Base-by-base conservation (phyloP, 2,329 filamentous ascomycete species). In the Apiospora hydei region DNA sequence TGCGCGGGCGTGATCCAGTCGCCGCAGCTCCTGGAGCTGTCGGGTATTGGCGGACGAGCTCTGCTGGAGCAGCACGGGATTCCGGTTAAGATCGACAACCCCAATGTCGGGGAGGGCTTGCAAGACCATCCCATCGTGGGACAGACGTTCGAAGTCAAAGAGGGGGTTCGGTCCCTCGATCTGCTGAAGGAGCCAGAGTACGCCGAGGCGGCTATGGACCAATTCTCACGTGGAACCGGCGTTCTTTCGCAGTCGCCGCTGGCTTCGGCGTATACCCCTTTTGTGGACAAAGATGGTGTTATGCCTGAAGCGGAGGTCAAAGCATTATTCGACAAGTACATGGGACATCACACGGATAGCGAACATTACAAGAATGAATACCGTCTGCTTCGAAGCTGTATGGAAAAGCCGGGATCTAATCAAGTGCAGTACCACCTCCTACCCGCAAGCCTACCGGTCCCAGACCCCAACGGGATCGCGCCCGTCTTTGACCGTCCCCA, bases 401-500 rank as follows among this genome's bases (percentile, higher is more conserved):
- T 83, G 1, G 72, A 82, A 47, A 75, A 79, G 64, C 76, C 82
- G 77, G 1, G 76, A 7, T 34, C 38, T 8, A 68, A 68, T n/a
- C 67, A 68, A 24, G 46, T 68, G 10, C 67, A 68, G 7, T 68
- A 49, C 24, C 43, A 47, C 14, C 43, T 68, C 43, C 43, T 68
- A 2, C 67, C 38, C 3, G 43, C 43, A 21, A 64, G 57, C 57
- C 57, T 79, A 10, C 77, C 79, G 14, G 78, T 78, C 73, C 77
- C 73, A 3, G 71, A 80, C 73, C 77, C 75, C 11, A 78, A 80
- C 41, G 75, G 74, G 5, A 76, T 76, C 70, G 71, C 73, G 3
- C 74, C 74, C 79, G 41, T 77, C 76, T 1, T 81, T 83, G 4
- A 80, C 84, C 72, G 87, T 90, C 75, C 89, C 88, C 77, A 83